Conservation (phyloP, 2,329 filamentous ascomycete species). For the Rutstroemia sp. region DNA sequence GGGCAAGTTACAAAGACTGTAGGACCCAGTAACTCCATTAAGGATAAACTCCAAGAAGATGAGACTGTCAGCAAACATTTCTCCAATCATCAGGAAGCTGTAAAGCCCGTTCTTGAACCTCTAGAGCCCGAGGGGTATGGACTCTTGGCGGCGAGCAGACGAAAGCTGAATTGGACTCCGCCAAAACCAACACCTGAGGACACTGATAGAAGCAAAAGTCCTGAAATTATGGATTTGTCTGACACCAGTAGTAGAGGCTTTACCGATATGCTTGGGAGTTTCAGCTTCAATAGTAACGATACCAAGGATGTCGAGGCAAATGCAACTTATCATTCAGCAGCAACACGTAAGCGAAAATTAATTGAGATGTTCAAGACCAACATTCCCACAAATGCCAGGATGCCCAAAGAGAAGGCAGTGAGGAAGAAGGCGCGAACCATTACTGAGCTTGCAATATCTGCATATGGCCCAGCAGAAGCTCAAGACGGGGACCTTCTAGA, state of each 20-base stretch:
- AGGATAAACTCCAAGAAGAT: constrained; percentile 12
- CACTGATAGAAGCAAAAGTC: neutral
- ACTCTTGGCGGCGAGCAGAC: constrained; percentile 38
- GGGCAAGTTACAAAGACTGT: constrained; percentile 30
- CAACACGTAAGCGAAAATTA: constrained; percentile 47
- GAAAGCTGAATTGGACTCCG: constrained; percentile 63
- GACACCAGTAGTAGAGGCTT: constrained; percentile 23
- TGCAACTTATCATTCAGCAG: constrained; percentile 4
- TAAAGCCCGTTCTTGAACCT: neutral
- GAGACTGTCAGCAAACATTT: constrained; percentile 7
- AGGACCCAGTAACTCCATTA: constrained; percentile 11
- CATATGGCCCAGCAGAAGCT: constrained; percentile 43
- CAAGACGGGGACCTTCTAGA: constrained; percentile 23
- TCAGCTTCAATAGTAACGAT: constrained; percentile 31
- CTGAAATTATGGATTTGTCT: neutral
- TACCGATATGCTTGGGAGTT: constrained; percentile 33
- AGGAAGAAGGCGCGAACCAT: constrained; percentile 71
- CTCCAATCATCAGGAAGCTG: neutral
- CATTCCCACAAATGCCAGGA: constrained; percentile 3
- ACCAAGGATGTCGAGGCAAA: constrained; percentile 10
- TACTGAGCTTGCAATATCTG: constrained; percentile 68
- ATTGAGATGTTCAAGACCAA: constrained; percentile 42
- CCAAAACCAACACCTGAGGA: constrained; percentile 35
- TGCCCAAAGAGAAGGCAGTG: constrained; percentile 3
- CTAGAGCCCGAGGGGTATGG: constrained; percentile 14